These are phyloP conservation scores for Shiraia sp. DNA, from an alignment of 2,329 filamentous ascomycete genomes.

Conservation along the genomic window DNA sequence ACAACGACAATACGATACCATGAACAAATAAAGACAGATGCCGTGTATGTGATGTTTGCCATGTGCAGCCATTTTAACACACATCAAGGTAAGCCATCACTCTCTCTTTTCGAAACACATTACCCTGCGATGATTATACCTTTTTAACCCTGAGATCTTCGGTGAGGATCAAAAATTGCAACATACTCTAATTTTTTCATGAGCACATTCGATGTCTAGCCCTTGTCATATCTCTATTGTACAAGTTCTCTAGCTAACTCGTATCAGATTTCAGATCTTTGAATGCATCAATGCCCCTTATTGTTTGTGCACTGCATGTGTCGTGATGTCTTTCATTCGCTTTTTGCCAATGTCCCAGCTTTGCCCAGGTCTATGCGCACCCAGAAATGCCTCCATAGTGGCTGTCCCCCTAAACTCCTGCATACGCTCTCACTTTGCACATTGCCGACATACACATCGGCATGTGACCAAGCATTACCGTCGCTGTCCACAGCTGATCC, in stretches of 20 bases:
- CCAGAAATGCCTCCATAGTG: slow-evolving; percentile 64
- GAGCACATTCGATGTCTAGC: slow-evolving; percentile 43
- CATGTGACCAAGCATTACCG: slow-evolving; percentile 59
- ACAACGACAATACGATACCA: slow-evolving; percentile 42
- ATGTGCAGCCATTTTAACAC: slow-evolving; percentile 11
- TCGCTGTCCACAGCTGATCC: slow-evolving; percentile 35
- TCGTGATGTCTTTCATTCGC: slow-evolving; percentile 1
- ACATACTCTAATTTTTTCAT: slow-evolving; percentile 75
- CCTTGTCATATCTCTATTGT: slow-evolving; percentile 4
- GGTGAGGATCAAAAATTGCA: slow-evolving; percentile 63
- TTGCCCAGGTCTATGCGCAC: slow-evolving; percentile 48
- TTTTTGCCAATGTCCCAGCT: slow-evolving; percentile 20
- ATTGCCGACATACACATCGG: slow-evolving; percentile 68
- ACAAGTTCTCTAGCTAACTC: slow-evolving; percentile 21
- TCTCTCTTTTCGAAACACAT: slow-evolving; percentile 4
- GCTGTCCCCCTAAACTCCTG: slow-evolving; percentile 61
- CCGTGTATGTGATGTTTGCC: slow-evolving; percentile 30
- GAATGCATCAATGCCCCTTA: not conserved
- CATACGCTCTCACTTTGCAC: slow-evolving; percentile 64
- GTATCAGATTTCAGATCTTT: slow-evolving; percentile 16
- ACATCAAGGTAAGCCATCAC: slow-evolving; percentile 40
- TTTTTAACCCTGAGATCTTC: slow-evolving; percentile 68
- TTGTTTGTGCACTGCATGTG: not conserved
- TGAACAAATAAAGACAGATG: slow-evolving; percentile 22
- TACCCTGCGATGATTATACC: slow-evolving; percentile 59